Base-by-base conservation (phyloP, 1,139 yeast genomes). In the Scheffersomyces illinoinensis region DNA sequence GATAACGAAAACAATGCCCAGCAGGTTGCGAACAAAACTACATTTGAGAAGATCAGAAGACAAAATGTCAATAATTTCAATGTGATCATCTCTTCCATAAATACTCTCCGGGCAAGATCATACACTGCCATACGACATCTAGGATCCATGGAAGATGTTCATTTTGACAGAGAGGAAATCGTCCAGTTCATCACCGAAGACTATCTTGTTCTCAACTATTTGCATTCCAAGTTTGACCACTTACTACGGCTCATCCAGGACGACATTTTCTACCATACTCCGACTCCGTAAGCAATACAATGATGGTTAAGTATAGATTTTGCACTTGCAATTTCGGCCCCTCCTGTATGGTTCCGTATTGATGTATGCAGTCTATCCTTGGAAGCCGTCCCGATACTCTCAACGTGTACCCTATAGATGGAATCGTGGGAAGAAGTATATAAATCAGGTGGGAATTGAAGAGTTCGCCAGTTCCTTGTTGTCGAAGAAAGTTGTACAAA, bases 191-290 rank as follows among this genome's bases (percentile, higher is more conserved):
- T 63, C 23, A 64, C 67, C 47, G 63, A 60, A 4, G 58, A 54
- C 50, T 65, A 62, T 57, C 62, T 64, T 51, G 56, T 57, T n/a
- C 56, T 64, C 53, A 60, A 63, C 33, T 57, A 58, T 20, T 48
- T 65, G 12, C 62, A 61, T 43, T 63, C 58, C 47, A 59, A 59
- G 57, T 59, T 59, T 43, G 61, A 58, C 7, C 54, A 57, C 48
- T 65, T 65, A 23, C 47, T 62, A 26, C 56, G 60, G 12, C 55
- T 62, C 47, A 58, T 65, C 50, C 58, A 60, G 20, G 63, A 61
- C 52, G 69, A 66, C 51, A 58, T 62, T 19, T 66, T 66, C 53
- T 66, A 66, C 52, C 43, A 33, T 33, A 33, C 43, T 12, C 43
- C 43, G 43, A 33, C 43, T 33, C 43, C 43, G 43, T 33, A 12